Conservation (phyloP, 495 filamentous ascomycete species). For the Bryoglossum gracile region DNA sequence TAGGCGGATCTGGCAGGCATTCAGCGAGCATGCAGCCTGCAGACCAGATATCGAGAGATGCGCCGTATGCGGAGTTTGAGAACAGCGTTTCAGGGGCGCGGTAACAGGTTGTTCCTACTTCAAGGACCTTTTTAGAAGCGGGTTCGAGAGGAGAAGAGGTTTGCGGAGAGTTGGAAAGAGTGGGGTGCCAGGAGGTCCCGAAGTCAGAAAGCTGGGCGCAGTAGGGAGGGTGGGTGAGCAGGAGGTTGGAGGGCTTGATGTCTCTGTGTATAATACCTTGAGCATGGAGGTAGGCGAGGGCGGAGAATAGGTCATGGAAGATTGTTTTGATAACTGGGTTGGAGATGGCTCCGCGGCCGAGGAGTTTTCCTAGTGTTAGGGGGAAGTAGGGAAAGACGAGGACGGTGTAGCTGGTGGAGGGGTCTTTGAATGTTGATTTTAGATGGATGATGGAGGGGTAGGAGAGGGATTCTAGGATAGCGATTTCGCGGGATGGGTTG, state of each 20-base stretch:
- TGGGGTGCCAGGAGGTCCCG: constrained; percentile 76
- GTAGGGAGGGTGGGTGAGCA: constrained; percentile 59
- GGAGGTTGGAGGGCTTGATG: constrained; percentile 85
- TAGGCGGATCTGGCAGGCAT: constrained; percentile 43
- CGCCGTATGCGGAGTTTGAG: constrained; percentile 64
- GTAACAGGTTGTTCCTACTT: constrained; percentile 90
- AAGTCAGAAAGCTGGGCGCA: constrained; percentile 82
- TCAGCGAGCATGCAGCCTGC: constrained; percentile 79
- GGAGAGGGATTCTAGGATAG: constrained; percentile 37
- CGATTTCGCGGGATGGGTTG: constrained; percentile 67
- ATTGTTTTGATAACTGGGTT: constrained; percentile 35
- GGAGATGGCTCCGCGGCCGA: constrained; percentile 43
- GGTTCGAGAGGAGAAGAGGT: constrained; percentile 57
- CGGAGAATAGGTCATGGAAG: constrained; percentile 63
- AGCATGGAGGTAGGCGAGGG: constrained; percentile 62
- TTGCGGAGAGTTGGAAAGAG: too few relatives aligned
- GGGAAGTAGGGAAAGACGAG: constrained; percentile 81
- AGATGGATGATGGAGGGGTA: constrained; percentile 54
- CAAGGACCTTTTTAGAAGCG: constrained; percentile 65
- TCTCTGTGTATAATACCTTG: constrained; percentile 83
- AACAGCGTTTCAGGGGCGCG: constrained; percentile 88
- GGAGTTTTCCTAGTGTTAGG: constrained; percentile 57
- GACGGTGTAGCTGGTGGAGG: constrained; percentile 62
- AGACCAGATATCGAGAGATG: constrained; percentile 80
- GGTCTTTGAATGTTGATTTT: constrained; percentile 59